These are phyloP conservation scores for Stagonosporopsis cucurbitacearum DNA, from an alignment of 2,329 filamentous ascomycete species.

Conservation along the genomic window DNA sequence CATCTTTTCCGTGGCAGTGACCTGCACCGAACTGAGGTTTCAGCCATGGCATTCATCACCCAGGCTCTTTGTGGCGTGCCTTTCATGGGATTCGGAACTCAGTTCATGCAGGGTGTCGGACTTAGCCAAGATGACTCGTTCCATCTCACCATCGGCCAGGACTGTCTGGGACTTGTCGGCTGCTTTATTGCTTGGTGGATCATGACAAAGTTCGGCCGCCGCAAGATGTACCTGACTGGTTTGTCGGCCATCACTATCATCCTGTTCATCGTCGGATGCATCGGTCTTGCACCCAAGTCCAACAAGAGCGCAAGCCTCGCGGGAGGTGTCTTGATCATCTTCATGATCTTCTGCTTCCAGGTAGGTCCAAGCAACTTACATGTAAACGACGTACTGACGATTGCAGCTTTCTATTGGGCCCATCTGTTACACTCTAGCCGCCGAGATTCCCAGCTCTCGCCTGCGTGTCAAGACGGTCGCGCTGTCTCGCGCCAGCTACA, in stretches of 20 bases:
- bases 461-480: slow-evolving; percentile 90
- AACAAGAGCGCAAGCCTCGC: slow-evolving; percentile 54
- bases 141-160: slow-evolving; percentile 33
- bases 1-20: slow-evolving; percentile 83
- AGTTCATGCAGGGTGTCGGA: slow-evolving; percentile 32
- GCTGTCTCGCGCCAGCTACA: slow-evolving; percentile 64
- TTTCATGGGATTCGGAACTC: slow-evolving; percentile 35
- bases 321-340: slow-evolving; percentile 33
- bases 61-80: slow-evolving; percentile 46
- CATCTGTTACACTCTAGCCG: slow-evolving; percentile 84
- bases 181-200: slow-evolving; percentile 79
- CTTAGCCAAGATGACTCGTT: slow-evolving; percentile 32
- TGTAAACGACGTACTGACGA: background rate
- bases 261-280: slow-evolving; percentile 68
- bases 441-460: slow-evolving; percentile 79
- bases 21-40: slow-evolving; percentile 76
- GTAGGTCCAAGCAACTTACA: slow-evolving; percentile 10
- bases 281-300: slow-evolving; percentile 61
- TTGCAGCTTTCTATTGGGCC: slow-evolving; percentile 74
- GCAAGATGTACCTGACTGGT: slow-evolving; percentile 75
- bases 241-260: slow-evolving; percentile 27
- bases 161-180: slow-evolving; percentile 49
- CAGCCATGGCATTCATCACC: slow-evolving; percentile 56
- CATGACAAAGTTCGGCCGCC: slow-evolving; percentile 77
- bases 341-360: slow-evolving; percentile 38